Evolutionary conservation across 257 asterid species (phyloP).

Genomic region (Nicotiana tabacum): DNA sequence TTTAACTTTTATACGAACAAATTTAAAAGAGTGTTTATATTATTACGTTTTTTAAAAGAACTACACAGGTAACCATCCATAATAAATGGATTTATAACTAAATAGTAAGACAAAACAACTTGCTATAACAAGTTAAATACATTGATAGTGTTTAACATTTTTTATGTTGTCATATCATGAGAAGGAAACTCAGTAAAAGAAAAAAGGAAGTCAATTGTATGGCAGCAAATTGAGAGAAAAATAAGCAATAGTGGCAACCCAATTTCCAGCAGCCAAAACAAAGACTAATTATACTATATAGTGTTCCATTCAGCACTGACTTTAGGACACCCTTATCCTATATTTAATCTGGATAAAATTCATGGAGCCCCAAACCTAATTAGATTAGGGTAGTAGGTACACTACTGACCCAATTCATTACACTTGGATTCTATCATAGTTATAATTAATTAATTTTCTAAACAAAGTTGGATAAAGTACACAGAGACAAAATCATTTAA

Average conservation of each 20-base stretch:
- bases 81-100: too few species aligned
- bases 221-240: neutral
- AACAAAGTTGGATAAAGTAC: constrained; percentile 8
- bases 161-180: too few species aligned
- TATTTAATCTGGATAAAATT: constrained; percentile 21
- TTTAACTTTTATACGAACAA: too few species aligned
- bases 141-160: too few species aligned
- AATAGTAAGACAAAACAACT: too few species aligned
- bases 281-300: neutral
- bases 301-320: constrained; percentile 19
- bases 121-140: too few species aligned
- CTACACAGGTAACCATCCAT: too few species aligned
- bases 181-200: neutral
- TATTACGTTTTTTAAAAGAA: too few species aligned
- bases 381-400: constrained; percentile 19
- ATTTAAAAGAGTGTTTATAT: too few species aligned
- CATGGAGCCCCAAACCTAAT: constrained; percentile 78
- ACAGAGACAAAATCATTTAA: neutral
- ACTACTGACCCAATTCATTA: constrained; percentile 1
- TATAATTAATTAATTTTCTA: neutral
- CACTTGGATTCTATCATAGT: constrained; percentile 6
- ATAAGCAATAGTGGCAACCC: constrained; percentile 7
- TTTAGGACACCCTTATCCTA: constrained; percentile 6
- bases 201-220: neutral
- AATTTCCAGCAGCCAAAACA: constrained; percentile 2